Conservation (phyloP, 2,329 filamentous ascomycete genomes). For the Didymella pomorum region DNA sequence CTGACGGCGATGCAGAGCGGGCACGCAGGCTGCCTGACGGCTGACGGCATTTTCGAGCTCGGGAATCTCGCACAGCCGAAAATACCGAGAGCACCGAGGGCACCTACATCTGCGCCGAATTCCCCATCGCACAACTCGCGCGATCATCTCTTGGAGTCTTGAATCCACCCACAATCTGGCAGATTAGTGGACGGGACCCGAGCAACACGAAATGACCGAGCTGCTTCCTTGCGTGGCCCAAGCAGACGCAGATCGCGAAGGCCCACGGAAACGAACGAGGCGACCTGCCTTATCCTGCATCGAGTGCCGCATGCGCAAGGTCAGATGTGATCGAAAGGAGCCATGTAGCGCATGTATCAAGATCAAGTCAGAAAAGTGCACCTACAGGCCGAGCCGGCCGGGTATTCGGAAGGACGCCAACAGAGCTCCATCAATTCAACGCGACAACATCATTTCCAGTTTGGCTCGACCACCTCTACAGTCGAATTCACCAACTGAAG, state of each 20-base stretch:
- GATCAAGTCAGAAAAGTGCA: conserved; percentile 36
- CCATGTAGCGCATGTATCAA: conserved; percentile 38
- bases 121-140: not conserved
- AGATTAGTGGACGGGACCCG: too few species aligned
- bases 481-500: conserved; percentile 6
- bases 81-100: not conserved
- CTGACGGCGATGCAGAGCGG: not conserved
- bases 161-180: not conserved
- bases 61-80: not conserved
- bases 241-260: conserved; percentile 18
- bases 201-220: conserved; percentile 1
- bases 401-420: conserved; percentile 5
- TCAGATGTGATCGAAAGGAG: conserved; percentile 40
- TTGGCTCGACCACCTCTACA: not conserved
- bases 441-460: too few species aligned
- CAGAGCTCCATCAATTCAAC: conserved; percentile 6
- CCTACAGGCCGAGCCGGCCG: conserved; percentile 28
- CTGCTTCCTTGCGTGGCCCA: conserved; percentile 3
- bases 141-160: not conserved
- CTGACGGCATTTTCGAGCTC: not conserved
- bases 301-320: conserved; percentile 42
- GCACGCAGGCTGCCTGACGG: not conserved
- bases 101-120: not conserved
- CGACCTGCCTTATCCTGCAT: conserved; percentile 42
- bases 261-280: conserved; percentile 33